Conservation (phyloP, 306 rosid species). For the Vachellia collinsii region DNA sequence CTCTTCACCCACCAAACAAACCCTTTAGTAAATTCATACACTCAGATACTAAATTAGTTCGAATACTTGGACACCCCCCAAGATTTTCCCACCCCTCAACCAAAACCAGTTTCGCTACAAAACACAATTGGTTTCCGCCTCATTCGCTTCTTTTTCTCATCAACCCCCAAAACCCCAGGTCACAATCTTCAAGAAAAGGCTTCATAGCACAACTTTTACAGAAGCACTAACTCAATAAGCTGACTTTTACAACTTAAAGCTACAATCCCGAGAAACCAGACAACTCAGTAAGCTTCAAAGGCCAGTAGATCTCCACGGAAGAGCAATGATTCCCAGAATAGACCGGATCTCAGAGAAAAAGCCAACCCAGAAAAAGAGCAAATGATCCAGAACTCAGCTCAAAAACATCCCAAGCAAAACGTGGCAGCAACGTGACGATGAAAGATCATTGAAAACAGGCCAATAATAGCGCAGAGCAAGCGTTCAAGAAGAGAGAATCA, state of each 20-base stretch:
- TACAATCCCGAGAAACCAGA: slow-evolving; percentile 13
- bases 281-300: slow-evolving; percentile 32
- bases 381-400: slow-evolving; percentile 20
- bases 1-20: background rate
- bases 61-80: background rate
- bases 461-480: background rate
- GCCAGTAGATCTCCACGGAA: slow-evolving; percentile 11
- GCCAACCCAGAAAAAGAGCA: slow-evolving; percentile 27
- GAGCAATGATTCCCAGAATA: background rate
- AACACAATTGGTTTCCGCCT: slow-evolving; percentile 41
- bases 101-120: slow-evolving; percentile 35
- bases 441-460: slow-evolving; percentile 5
- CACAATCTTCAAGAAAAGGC: slow-evolving; percentile 28
- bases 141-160: slow-evolving; percentile 58
- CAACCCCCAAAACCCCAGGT: slow-evolving; percentile 47
- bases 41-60: background rate
- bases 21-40: background rate
- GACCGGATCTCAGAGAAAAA: slow-evolving; percentile 46
- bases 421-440: background rate
- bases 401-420: slow-evolving; percentile 27
- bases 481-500: background rate
- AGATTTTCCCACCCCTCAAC: slow-evolving; percentile 46
- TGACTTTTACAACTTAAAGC: background rate
- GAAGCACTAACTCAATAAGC: background rate
- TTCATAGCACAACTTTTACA: background rate